Evolutionary conservation across 768 basidiomycete genomes (phyloP), one percentile per base, ranked within the genome.

Genomic region (Lactifluus pinguis): DNA sequence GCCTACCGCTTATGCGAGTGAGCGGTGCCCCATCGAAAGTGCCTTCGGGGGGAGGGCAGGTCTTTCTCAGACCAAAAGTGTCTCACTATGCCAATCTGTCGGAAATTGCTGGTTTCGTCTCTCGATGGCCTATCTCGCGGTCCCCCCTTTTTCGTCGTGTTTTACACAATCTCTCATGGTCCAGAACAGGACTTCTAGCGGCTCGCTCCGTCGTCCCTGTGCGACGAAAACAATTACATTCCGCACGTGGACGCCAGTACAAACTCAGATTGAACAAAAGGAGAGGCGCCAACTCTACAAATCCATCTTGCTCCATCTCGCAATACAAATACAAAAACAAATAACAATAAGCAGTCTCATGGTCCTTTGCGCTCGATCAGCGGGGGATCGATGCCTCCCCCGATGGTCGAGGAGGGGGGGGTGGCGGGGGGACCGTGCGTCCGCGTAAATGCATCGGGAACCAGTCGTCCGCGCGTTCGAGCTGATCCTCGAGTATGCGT

Each of bases 191-290:
- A 25, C 45, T 42, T 53, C 45, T 32, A 44, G 38, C 38, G 55
- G 30, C 38, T 42, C 50, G 15, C 21, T 44, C 32, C 41, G 39
- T 48, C 9, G 10, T n/a, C 11, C n/a, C 47, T 19, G n/a, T 44
- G 17, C 44, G 2, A 39, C 14, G 19, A 49, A 34, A 50, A 62
- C 61, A 62, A 62, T 62, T 62, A 44, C 56, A 49, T 49, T 38
- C n/a, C 49, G n/a, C 61, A 58, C 61, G 57, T 62, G 57, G 48
- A 25, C 21, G 14, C 19, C 7, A 13, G 55, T 58, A 53, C 61
- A 54, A 62, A 62, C 57, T 58, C 61, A 62, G 57, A 58, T 30
- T 2, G 32, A 57, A 62, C 61, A 62, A 57, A 62, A 62, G 25
- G 54, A 15, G 47, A 49, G 52, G 61, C 61, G 45, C 61, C 57